phyloP scores from a whole-genome alignment of 148 eudicot genomes.

The Silene latifolia region DNA sequence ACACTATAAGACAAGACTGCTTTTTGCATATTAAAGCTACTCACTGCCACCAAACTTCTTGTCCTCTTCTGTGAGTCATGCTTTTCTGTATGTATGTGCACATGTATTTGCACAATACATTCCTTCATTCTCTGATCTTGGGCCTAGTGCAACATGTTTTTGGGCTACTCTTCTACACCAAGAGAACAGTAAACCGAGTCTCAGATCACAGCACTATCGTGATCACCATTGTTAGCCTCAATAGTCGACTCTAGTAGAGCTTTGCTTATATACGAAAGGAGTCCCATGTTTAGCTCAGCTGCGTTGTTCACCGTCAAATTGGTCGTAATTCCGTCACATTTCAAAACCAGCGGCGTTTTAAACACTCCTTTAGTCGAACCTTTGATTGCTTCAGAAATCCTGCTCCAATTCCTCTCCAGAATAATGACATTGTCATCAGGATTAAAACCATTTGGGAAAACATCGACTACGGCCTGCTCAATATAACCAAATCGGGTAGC shows the following conservation, averaged over 20 bases:
- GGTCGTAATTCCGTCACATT: not conserved
- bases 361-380: not conserved
- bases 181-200: too few species aligned
- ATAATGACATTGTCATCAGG: not conserved
- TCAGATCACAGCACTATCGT: not conserved
- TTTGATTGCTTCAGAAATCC: not conserved
- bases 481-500: conserved; percentile 1
- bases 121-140: too few species aligned
- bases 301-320: not conserved
- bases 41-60: too few species aligned
- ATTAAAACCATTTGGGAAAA: too few species aligned
- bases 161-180: too few species aligned
- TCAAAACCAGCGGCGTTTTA: not conserved
- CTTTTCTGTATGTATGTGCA: too few species aligned
- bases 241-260: too few species aligned
- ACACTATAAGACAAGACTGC: too few species aligned
- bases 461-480: not conserved
- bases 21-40: too few species aligned
- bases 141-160: too few species aligned
- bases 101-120: too few species aligned
- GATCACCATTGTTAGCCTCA: not conserved
- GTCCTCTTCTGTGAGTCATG: too few species aligned
- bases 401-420: not conserved
- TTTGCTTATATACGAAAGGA: not conserved
- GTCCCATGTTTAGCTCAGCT: not conserved